Evolutionary conservation across 2,329 filamentous ascomycete species (phyloP).

Genomic region (Colletotrichum destructivum): DNA sequence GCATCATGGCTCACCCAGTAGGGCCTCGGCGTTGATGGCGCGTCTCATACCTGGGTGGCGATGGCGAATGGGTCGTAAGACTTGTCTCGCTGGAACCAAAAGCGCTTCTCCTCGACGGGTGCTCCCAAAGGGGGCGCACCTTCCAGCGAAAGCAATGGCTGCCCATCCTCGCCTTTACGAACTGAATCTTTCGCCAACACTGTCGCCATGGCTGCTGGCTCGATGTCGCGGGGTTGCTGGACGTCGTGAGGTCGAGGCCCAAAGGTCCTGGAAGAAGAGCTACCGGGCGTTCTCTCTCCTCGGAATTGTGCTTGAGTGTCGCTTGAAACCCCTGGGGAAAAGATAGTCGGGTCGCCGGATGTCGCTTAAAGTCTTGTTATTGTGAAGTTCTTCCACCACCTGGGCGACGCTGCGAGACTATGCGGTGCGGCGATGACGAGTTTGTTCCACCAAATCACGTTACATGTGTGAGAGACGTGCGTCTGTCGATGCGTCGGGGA

Average conservation of each 20-base stretch:
- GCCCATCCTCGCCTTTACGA: conserved; percentile 10
- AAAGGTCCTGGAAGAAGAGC: not conserved
- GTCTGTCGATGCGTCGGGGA: not conserved
- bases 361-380: not conserved
- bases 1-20: not conserved
- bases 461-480: not conserved
- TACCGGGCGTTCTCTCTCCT: conserved; percentile 13
- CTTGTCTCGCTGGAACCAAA: conserved; percentile 53
- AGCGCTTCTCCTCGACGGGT: conserved; percentile 47
- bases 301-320: not conserved
- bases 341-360: conserved; percentile 15
- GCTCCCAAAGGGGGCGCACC: conserved; percentile 47
- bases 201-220: conserved; percentile 32
- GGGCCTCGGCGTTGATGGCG: fast-evolving
- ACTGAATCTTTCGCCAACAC: conserved; percentile 38
- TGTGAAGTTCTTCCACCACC: not conserved
- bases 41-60: conserved; percentile 49
- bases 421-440: conserved; percentile 22
- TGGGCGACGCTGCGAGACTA: not conserved
- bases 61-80: conserved; percentile 50
- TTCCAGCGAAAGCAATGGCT: conserved; percentile 41
- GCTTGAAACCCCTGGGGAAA: not conserved
- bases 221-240: not conserved
- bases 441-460: conserved; percentile 34
- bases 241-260: not conserved